Conservation (phyloP, 768 basidiomycete species). For the Galerina sulciceps region DNA sequence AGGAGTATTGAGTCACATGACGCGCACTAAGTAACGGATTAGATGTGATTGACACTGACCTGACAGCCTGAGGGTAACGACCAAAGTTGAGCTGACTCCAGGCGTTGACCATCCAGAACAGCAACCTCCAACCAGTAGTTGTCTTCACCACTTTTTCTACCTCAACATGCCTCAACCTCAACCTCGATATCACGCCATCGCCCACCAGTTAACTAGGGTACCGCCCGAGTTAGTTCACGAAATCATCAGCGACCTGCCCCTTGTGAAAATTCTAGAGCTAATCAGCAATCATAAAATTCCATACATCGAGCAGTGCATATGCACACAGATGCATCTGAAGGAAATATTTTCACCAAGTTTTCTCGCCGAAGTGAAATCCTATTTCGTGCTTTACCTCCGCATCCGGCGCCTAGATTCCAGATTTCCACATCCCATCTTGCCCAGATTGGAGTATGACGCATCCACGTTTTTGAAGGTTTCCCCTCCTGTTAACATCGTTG, state of each 20-base stretch:
- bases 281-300: slow-evolving; percentile 22
- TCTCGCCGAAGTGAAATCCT: slow-evolving; percentile 18
- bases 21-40: too few species aligned
- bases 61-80: too few species aligned
- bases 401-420: slow-evolving; percentile 10
- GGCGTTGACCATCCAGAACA: too few species aligned
- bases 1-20: too few species aligned
- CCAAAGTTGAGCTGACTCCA: too few species aligned
- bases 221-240: slow-evolving; percentile 31
- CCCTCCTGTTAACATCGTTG: neutral
- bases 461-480: neutral
- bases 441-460: neutral
- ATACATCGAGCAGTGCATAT: slow-evolving; percentile 26
- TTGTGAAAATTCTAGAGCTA: slow-evolving; percentile 28
- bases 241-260: slow-evolving; percentile 28
- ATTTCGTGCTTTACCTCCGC: slow-evolving; percentile 24
- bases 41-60: too few species aligned
- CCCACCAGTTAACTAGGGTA: slow-evolving; percentile 12
- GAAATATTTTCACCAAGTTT: slow-evolving; percentile 13
- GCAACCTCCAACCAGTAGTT: too few species aligned
- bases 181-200: neutral
- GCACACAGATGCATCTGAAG: slow-evolving; percentile 18
- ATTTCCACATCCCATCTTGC: slow-evolving; percentile 12
- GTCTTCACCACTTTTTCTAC: neutral
- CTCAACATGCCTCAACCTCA: neutral